These are phyloP conservation scores for Microdochium paspali DNA, from an alignment of 2,329 filamentous ascomycete genomes.

Conservation along the genomic window DNA sequence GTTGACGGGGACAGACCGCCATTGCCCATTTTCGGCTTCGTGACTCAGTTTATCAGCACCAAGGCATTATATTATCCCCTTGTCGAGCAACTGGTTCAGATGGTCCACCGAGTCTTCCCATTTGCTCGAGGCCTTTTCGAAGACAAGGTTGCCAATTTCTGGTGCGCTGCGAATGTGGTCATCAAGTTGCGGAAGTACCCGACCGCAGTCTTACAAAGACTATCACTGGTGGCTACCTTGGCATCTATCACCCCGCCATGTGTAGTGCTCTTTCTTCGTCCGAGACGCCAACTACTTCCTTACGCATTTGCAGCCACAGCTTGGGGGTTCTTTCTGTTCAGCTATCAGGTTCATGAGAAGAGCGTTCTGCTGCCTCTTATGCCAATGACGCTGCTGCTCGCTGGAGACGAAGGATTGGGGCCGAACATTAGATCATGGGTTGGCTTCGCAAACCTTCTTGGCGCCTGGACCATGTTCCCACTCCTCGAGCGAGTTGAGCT, in stretches of 20 bases:
- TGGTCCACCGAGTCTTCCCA: slow-evolving; percentile 88
- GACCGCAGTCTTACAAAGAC: slow-evolving; percentile 60
- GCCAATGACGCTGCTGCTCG: slow-evolving; percentile 84
- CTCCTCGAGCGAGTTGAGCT: slow-evolving; percentile 79
- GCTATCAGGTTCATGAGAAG: slow-evolving; percentile 98
- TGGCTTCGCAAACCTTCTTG: slow-evolving; percentile 88
- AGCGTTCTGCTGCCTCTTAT: slow-evolving; percentile 86
- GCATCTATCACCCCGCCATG: slow-evolving; percentile 72
- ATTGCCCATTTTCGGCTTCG: slow-evolving; percentile 50
- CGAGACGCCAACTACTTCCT: slow-evolving; percentile 67
- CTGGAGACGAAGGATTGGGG: slow-evolving; percentile 66
- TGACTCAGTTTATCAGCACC: slow-evolving; percentile 50
- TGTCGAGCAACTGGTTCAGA: slow-evolving; percentile 70
- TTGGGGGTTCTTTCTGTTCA: slow-evolving; percentile 97
- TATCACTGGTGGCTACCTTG: slow-evolving; percentile 67
- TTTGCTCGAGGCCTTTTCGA: slow-evolving; percentile 95
- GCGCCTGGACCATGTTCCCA: slow-evolving; percentile 89
- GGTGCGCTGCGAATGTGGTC: slow-evolving; percentile 85
- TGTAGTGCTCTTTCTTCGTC: slow-evolving; percentile 67
- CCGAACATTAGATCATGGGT: slow-evolving; percentile 80
- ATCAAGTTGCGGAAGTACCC: slow-evolving; percentile 78
- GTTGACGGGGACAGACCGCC: slow-evolving; percentile 50
- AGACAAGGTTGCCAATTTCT: slow-evolving; percentile 97
- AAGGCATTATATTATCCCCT: slow-evolving; percentile 65
- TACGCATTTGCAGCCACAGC: slow-evolving; percentile 74